Evolutionary conservation across 345 rosid species (phyloP), one percentile per base, ranked within the genome.

Genomic region (Citrus medica): DNA sequence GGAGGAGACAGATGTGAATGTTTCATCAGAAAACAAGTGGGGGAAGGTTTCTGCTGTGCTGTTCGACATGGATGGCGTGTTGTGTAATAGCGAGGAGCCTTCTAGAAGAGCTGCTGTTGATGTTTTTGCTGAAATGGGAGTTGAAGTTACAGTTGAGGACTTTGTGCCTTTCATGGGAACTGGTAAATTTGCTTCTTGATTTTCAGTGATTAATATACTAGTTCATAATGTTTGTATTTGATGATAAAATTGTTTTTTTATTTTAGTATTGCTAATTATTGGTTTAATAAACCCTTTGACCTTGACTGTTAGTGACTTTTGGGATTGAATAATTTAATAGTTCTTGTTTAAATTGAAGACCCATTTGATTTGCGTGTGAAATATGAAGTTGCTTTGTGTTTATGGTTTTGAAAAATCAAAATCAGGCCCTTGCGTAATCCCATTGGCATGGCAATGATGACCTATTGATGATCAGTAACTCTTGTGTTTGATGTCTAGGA

Each of bases 41-140:
- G 97, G 95, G 21, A 92, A 90, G 73, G 97, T 93, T 32, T 93
- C 99, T 32, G 97, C 99, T 0, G 97, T 95, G 13, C 86, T 92
- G 7, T 95, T 93, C 74, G 99, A 93, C 78, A 92, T 95, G 98
- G 98, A 95, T 78, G 99, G 99, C 25, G 99, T 93, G 76, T 79
- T 93, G 58, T 91, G 96, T 73, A 85, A 92, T 81, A 93, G 98
- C 77, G 98, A 92, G 80, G 91, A 89, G 79, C 94, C 90, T 68
- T 95, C 98, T n/a, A 90, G 97, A 87, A 86, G 84, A 82, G 98
- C 98, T 2, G 99, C 86, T 67, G 98, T 95, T 3, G 98, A 93
- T 81, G 83, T 93, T 67, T 95, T 95, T 71, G 80, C 92, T 1
- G 99, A 93, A 80, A 92, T 93, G 97, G 98, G 98, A 33, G 91